phyloP scores from a whole-genome alignment of 1,284 basidiomycete genomes.

The Cutaneotrichosporon arboriforme region DNA sequence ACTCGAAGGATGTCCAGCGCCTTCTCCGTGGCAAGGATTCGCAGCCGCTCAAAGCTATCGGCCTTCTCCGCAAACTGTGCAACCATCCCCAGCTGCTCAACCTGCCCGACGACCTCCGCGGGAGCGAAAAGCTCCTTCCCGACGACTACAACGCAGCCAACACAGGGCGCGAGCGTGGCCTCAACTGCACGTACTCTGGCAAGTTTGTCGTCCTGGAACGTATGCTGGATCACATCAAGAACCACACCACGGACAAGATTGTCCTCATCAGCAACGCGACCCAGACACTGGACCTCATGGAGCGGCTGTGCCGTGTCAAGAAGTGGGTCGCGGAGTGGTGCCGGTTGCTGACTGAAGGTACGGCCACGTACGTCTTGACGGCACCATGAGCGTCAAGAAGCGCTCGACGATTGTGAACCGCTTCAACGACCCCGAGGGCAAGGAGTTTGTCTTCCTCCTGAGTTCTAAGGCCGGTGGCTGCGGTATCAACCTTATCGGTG shows the following conservation, averaged over 20 bases:
- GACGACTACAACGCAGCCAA: constrained; percentile 57
- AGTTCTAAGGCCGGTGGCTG: constrained; percentile 97
- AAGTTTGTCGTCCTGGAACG: constrained; percentile 93
- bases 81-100: constrained; percentile 94
- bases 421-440: constrained; percentile 93
- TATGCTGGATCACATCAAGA: constrained; percentile 73
- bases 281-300: constrained; percentile 91
- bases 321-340: constrained; percentile 54
- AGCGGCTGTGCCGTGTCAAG: constrained; percentile 74
- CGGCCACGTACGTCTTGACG: constrained; percentile 87
- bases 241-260: constrained; percentile 89
- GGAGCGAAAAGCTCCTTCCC: constrained; percentile 77
- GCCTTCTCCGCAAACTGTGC: constrained; percentile 93
- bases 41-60: constrained; percentile 95
- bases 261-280: constrained; percentile 99
- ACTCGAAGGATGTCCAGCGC: constrained; percentile 88
- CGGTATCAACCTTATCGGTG: constrained; percentile 96
- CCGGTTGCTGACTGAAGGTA: constrained; percentile 57
- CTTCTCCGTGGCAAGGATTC: constrained; percentile 84
- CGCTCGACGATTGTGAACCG: constrained; percentile 95
- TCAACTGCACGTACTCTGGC: constrained; percentile 76
- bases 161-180: constrained; percentile 51
- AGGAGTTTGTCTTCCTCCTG: constrained; percentile 92
- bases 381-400: constrained; percentile 87
- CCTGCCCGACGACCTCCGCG: constrained; percentile 77